phyloP scores from a whole-genome alignment of 129 eudicot species.

The Tanacetum coccineum region DNA sequence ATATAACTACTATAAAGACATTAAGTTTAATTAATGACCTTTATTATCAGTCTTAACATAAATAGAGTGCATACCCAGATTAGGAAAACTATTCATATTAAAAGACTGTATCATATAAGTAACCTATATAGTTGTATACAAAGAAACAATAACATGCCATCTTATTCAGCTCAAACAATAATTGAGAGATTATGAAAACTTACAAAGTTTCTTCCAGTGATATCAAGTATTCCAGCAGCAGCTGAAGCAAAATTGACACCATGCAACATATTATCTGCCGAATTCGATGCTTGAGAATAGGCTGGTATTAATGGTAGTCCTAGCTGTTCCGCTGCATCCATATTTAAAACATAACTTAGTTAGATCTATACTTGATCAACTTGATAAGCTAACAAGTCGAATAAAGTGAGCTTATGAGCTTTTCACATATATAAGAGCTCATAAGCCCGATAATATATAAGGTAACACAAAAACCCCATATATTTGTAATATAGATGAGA shows the following conservation, averaged over 20 bases:
- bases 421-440: background rate
- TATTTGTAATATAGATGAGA: background rate
- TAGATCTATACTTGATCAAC: background rate
- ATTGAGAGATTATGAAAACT: conserved; percentile 19
- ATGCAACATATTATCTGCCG: conserved; percentile 62
- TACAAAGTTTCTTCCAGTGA: conserved; percentile 86
- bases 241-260: conserved; percentile 96
- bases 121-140: too few relatives aligned
- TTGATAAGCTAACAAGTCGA: too few relatives aligned
- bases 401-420: background rate
- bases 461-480: background rate
- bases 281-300: conserved; percentile 48
- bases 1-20: too few relatives aligned
- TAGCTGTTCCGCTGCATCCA: conserved; percentile 63
- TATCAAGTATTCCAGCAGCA: conserved; percentile 95
- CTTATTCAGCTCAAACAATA: background rate
- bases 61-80: too few relatives aligned
- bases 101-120: too few relatives aligned
- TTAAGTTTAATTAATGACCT: too few relatives aligned
- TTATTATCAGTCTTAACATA: too few relatives aligned
- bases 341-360: background rate
- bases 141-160: background rate
- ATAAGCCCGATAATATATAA: background rate
- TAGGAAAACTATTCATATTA: too few relatives aligned
- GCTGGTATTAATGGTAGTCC: conserved; percentile 85